These are phyloP conservation scores for Lactifluus hygrophoroides DNA, from an alignment of 768 basidiomycete species.

Conservation along the genomic window DNA sequence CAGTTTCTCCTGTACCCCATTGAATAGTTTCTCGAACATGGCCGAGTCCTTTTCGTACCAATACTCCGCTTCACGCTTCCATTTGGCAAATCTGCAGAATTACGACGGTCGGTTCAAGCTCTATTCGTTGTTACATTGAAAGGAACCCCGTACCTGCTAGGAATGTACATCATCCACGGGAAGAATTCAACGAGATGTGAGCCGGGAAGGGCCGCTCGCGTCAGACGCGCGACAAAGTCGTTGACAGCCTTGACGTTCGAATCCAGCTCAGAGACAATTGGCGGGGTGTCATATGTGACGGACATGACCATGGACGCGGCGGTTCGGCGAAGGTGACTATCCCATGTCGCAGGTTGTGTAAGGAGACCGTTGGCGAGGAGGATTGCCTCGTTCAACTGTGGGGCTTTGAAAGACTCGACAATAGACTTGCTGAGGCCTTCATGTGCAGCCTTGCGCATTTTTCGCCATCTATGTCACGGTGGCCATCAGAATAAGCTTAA, in stretches of 20 bases:
- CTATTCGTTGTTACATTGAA: background rate
- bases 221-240: constrained; percentile 13
- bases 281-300: constrained; percentile 13
- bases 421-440: constrained; percentile 6
- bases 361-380: constrained; percentile 13
- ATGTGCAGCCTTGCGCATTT: constrained; percentile 15
- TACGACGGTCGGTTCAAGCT: background rate
- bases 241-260: constrained; percentile 12
- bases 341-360: constrained; percentile 4
- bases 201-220: constrained; percentile 16
- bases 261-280: constrained; percentile 9
- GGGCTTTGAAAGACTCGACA: constrained; percentile 3
- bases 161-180: constrained; percentile 20
- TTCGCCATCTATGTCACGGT: constrained; percentile 19
- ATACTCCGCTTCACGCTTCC: constrained; percentile 20
- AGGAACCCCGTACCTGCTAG: background rate
- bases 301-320: constrained; percentile 17
- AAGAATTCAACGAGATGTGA: constrained; percentile 19
- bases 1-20: constrained; percentile 9
- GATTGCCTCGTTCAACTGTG: constrained; percentile 11
- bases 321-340: constrained; percentile 10
- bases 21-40: constrained; percentile 15
- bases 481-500: background rate
- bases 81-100: constrained; percentile 14
- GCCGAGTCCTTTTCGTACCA: constrained; percentile 16